Conservation (phyloP, 163 green algal genomes). For the Volvox carteri region DNA sequence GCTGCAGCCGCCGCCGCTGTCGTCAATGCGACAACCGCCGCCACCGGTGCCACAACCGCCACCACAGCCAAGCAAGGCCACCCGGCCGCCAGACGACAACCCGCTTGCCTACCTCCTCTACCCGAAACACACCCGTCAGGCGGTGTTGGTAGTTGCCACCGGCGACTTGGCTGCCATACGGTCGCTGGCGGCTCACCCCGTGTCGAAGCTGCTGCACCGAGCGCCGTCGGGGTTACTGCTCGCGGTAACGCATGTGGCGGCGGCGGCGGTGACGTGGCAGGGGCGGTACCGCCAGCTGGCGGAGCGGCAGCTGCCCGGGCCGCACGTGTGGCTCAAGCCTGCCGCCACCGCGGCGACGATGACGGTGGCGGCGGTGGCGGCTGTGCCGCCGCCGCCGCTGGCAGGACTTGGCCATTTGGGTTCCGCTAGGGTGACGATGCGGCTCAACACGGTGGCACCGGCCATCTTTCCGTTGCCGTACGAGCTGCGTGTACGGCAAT, state of each 20-base stretch:
- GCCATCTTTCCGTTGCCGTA: constrained; percentile 77
- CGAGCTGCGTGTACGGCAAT: constrained; percentile 24
- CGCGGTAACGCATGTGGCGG: constrained; percentile 3
- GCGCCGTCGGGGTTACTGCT: constrained; percentile 24
- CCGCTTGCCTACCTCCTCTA: constrained; percentile 29
- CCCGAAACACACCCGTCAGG: constrained; percentile 26
- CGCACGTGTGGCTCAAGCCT: constrained; percentile 20
- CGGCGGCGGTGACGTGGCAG: not conserved
- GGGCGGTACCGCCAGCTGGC: not conserved
- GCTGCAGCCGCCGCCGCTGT: too few relatives aligned
- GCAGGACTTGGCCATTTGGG: constrained; percentile 41
- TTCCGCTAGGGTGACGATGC: constrained; percentile 58
- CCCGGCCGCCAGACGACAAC: not conserved
- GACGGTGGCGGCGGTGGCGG: not conserved
- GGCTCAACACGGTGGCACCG: constrained; percentile 68
- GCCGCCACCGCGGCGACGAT: too few relatives aligned
- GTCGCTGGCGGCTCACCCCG: constrained; percentile 25
- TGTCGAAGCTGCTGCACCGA: constrained; percentile 1
- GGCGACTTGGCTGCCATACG: not conserved
- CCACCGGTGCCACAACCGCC: too few relatives aligned
- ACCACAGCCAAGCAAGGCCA: too few relatives aligned
- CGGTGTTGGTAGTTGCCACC: not conserved
- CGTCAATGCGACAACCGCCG: too few relatives aligned
- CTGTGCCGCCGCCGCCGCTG: not conserved
- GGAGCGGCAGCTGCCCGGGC: not conserved